phyloP scores from a whole-genome alignment of 2,329 filamentous ascomycete species.

The Scolecobasidium constrictum region DNA sequence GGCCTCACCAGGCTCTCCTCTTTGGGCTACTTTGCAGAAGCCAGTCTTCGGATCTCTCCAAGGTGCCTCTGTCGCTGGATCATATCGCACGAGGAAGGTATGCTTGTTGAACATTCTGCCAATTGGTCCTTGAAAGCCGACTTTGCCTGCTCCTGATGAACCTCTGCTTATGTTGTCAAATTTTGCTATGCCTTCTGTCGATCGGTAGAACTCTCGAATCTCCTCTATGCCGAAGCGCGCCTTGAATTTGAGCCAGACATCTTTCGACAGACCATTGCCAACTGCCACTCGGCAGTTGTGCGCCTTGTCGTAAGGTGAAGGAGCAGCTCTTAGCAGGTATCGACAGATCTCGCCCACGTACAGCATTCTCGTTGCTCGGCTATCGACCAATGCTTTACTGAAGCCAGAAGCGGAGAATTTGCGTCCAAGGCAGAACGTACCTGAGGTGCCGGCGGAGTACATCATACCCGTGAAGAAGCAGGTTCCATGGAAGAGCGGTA shows the following conservation, averaged over 20 bases:
- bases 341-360: constrained; percentile 40
- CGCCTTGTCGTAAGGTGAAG: constrained; percentile 32
- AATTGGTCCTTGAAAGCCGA: constrained; percentile 33
- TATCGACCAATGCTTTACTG: constrained; percentile 34
- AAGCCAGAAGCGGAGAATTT: constrained; percentile 37
- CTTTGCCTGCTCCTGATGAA: constrained; percentile 30
- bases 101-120: constrained; percentile 29
- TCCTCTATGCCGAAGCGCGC: constrained; percentile 32
- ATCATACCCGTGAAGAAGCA: constrained; percentile 34
- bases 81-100: constrained; percentile 31
- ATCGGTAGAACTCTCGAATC: constrained; percentile 38
- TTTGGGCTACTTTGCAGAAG: constrained; percentile 27
- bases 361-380: constrained; percentile 30
- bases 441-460: constrained; percentile 25
- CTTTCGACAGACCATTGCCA: constrained; percentile 38
- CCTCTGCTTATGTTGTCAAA: constrained; percentile 26
- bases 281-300: constrained; percentile 33
- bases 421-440: constrained; percentile 29
- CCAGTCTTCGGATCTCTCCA: constrained; percentile 33
- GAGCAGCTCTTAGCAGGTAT: constrained; percentile 34
- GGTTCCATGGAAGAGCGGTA: constrained; percentile 40
- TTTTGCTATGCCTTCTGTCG: constrained; percentile 35
- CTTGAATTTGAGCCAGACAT: constrained; percentile 38
- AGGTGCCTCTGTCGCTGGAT: constrained; percentile 29
- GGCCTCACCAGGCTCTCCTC: constrained; percentile 33